These are phyloP conservation scores for Aechmea fasciata DNA, from an alignment of 176 grass and related monocot species.

Conservation along the genomic window DNA sequence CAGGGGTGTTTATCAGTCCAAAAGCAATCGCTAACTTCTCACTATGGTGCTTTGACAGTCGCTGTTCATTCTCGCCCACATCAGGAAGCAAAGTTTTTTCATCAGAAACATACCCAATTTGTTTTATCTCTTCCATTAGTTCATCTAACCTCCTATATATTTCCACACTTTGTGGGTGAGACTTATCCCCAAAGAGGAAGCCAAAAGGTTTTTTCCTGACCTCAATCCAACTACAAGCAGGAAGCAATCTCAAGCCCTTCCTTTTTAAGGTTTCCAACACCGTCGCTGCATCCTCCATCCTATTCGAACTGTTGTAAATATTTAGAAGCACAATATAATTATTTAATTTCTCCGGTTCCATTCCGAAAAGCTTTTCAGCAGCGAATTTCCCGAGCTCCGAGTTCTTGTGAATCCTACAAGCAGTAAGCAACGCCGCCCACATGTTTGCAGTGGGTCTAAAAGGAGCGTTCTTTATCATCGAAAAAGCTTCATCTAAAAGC, in stretches of 20 bases:
- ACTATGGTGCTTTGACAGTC: conserved; percentile 38
- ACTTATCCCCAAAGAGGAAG: conserved; percentile 69
- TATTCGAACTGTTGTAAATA: conserved; percentile 48
- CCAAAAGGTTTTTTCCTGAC: conserved; percentile 55
- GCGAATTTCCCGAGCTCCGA: conserved; percentile 54
- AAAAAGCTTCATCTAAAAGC: conserved; percentile 68
- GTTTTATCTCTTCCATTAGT: conserved; percentile 42
- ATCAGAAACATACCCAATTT: conserved; percentile 45
- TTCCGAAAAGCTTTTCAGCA: conserved; percentile 51
- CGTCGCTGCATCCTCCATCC: conserved; percentile 30
- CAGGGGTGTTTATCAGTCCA: conserved; percentile 61
- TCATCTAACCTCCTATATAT: conserved; percentile 55
- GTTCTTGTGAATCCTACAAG: conserved; percentile 68
- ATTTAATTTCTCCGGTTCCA: conserved; percentile 64
- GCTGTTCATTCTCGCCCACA: conserved; percentile 42
- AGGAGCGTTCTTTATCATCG: conserved; percentile 57
- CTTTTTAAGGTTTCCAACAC: conserved; percentile 44
- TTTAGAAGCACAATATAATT: conserved; percentile 63
- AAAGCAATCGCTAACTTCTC: conserved; percentile 73
- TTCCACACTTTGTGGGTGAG: conserved; percentile 39
- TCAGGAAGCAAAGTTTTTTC: conserved; percentile 51
- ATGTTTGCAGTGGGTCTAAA: conserved; percentile 60
- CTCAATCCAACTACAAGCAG: conserved; percentile 75
- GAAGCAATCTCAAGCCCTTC: conserved; percentile 33
- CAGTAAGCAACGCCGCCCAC: conserved; percentile 72